Conservation (phyloP, 1,139 yeast genomes). For the Yamadazyma triangularis region DNA sequence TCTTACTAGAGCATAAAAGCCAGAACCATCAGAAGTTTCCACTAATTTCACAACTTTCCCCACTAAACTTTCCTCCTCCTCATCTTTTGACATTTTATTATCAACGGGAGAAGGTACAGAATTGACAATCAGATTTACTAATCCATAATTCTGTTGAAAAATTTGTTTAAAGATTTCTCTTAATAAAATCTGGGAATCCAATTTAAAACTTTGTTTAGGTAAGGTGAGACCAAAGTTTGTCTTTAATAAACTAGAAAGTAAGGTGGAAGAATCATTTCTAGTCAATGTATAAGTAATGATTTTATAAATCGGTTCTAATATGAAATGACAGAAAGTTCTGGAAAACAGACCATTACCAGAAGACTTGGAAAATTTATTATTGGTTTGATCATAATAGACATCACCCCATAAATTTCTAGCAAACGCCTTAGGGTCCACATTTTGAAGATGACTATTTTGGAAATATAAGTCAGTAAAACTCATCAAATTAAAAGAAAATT, state of each 20-base stretch:
- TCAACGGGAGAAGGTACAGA: conserved; percentile 39
- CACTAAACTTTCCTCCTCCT: too few species aligned
- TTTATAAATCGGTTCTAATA: conserved; percentile 80
- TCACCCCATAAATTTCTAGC: conserved; percentile 74
- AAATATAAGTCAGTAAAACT: conserved; percentile 62
- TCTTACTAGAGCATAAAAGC: conserved; percentile 54
- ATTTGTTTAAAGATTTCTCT: conserved; percentile 50
- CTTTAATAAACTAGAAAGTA: conserved; percentile 36
- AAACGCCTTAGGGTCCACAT: conserved; percentile 40
- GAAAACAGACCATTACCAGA: conserved; percentile 23
- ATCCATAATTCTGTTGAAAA: conserved; percentile 49
- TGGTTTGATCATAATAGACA: conserved; percentile 43
- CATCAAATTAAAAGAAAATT: conserved; percentile 59
- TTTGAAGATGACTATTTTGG: conserved; percentile 12
- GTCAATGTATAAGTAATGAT: conserved; percentile 60
- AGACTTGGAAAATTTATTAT: conserved; percentile 41
- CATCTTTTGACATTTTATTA: not conserved
- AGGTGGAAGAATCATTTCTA: conserved; percentile 40
- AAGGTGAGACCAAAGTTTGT: conserved; percentile 43
- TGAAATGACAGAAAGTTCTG: conserved; percentile 63
- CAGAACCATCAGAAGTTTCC: conserved; percentile 45
- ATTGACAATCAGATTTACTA: conserved; percentile 47
- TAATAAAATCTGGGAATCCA: conserved; percentile 58
- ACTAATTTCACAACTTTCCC: conserved; percentile 63
- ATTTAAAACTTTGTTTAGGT: conserved; percentile 30